A percentile compares a stretch with the other conserved stretches of the same genome.
Conservation (phyloP, 2,329 filamentous ascomycete species). For the Colletotrichum scovillei region DNA sequence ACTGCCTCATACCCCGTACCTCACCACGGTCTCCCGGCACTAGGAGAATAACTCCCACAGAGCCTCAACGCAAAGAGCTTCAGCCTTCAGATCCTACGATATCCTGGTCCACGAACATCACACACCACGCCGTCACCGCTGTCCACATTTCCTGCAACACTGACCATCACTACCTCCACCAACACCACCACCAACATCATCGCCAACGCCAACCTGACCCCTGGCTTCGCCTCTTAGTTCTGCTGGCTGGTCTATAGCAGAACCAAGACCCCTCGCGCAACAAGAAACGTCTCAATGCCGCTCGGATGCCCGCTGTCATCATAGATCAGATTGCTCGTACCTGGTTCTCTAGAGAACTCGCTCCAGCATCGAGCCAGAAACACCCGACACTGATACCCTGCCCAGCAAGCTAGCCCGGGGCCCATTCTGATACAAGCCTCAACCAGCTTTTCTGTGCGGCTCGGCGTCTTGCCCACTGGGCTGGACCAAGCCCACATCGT, state of each 20-base stretch:
- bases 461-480: slow-evolving; percentile 52
- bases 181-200: slow-evolving; percentile 7
- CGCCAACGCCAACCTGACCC: slow-evolving; percentile 5
- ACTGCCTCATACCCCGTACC: slow-evolving; percentile 23
- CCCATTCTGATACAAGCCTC: slow-evolving; percentile 53
- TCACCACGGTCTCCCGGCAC: slow-evolving; percentile 33
- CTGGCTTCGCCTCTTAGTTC: slow-evolving; percentile 23
- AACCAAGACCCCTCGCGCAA: slow-evolving; percentile 29
- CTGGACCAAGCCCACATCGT: slow-evolving; percentile 40
- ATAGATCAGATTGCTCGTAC: slow-evolving; percentile 64
- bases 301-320: slow-evolving; percentile 65
- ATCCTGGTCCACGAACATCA: slow-evolving; percentile 9
- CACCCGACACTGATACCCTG: slow-evolving; percentile 49
- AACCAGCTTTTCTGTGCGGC: slow-evolving; percentile 40
- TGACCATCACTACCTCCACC: slow-evolving; percentile 11
- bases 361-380: slow-evolving; percentile 51
- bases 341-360: slow-evolving; percentile 57
- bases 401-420: slow-evolving; percentile 46
- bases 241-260: slow-evolving; percentile 31
- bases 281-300: slow-evolving; percentile 55
- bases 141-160: background rate
- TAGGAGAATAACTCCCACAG: slow-evolving; percentile 21
- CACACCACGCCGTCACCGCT: background rate
- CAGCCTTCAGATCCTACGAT: slow-evolving; percentile 16
- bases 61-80: slow-evolving; percentile 35